These are phyloP conservation scores for Atkinsonella texensis DNA, from an alignment of 2,329 filamentous ascomycete genomes.

Conservation along the genomic window DNA sequence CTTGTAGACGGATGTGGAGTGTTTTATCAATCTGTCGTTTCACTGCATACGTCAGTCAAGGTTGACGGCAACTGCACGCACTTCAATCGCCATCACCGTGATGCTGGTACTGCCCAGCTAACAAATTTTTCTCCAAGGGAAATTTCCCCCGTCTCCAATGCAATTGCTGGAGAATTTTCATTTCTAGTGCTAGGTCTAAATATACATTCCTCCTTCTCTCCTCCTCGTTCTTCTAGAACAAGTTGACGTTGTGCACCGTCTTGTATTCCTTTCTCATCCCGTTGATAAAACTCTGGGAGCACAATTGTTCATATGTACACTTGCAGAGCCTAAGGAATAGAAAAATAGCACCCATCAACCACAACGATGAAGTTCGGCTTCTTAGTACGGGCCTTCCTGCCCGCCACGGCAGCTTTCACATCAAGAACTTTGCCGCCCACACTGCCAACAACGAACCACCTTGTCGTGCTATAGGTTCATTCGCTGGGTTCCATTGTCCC, in stretches of 20 bases:
- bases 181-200: background rate
- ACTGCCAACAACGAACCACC: conserved; percentile 21
- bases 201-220: background rate
- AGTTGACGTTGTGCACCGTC: background rate
- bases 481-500: too few relatives aligned
- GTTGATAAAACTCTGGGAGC: background rate
- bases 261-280: background rate
- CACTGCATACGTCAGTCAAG: background rate
- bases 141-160: too few relatives aligned
- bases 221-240: background rate
- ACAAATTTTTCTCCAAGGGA: too few relatives aligned
- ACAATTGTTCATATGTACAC: background rate
- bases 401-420: conserved; percentile 20
- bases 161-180: too few relatives aligned
- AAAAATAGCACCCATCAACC: background rate
- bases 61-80: too few relatives aligned
- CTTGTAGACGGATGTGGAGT: too few relatives aligned
- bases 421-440: conserved; percentile 25
- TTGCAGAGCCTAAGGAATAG: background rate
- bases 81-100: too few relatives aligned
- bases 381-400: conserved; percentile 6
- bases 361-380: conserved; percentile 7
- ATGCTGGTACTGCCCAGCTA: too few relatives aligned
- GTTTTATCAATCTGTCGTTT: background rate
- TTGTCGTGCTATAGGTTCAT: conserved; percentile 25